These are phyloP conservation scores for Plectosphaerella cucumerina DNA, from an alignment of 2,329 filamentous ascomycete genomes.

Conservation along the genomic window DNA sequence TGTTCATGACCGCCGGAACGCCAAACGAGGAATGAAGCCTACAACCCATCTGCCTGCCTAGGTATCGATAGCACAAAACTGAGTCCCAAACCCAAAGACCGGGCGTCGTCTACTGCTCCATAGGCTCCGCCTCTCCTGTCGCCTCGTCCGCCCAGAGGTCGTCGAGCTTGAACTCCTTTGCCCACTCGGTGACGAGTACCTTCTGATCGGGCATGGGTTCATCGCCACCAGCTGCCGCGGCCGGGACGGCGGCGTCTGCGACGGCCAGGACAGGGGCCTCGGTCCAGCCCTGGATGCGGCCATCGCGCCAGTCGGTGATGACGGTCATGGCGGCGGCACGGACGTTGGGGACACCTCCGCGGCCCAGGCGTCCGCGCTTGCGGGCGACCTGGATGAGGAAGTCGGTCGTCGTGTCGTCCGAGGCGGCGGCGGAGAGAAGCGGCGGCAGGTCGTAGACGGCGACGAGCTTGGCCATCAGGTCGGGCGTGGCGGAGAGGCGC, in stretches of 20 bases:
- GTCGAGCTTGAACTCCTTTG: conserved; percentile 91
- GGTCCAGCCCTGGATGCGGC: conserved; percentile 88
- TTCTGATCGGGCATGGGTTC: conserved; percentile 64
- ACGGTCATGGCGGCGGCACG: conserved; percentile 86
- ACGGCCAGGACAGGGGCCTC: conserved; percentile 68
- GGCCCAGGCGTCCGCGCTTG: conserved; percentile 83
- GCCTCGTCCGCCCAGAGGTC: conserved; percentile 76
- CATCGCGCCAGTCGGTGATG: conserved; percentile 94
- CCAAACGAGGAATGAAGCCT: too few species aligned
- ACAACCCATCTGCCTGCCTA: too few species aligned
- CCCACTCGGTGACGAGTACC: conserved; percentile 88
- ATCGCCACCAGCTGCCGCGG: conserved; percentile 31
- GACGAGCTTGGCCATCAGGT: conserved; percentile 74
- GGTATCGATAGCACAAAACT: neutral
- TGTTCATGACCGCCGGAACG: too few species aligned
- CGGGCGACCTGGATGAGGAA: conserved; percentile 93
- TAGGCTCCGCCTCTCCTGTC: conserved; percentile 35
- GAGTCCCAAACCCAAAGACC: conserved; percentile 9
- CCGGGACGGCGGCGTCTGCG: conserved; percentile 18
- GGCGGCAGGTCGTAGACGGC: conserved; percentile 81
- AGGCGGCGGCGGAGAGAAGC: conserved; percentile 62
- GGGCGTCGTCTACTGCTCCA: conserved; percentile 46
- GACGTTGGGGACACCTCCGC: conserved; percentile 87
- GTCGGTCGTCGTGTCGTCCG: conserved; percentile 79
- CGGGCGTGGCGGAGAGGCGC: conserved; percentile 68